Conservation (phyloP, 2,329 filamentous ascomycete species). For the Diplocarpon rosae region DNA sequence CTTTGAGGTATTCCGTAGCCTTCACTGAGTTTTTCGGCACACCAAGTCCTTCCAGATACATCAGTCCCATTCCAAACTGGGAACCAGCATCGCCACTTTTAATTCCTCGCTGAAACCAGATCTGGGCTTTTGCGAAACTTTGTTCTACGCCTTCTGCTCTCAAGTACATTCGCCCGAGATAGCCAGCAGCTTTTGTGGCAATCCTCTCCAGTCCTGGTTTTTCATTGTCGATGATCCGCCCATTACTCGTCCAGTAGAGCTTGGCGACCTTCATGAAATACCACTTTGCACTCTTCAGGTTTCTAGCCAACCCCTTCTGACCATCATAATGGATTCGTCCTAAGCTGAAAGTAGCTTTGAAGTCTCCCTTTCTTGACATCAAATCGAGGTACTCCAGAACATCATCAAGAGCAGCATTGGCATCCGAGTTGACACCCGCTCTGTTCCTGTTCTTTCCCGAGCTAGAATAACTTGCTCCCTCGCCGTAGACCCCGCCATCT, state of each 20-base stretch:
- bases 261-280: slow-evolving; percentile 59
- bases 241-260: slow-evolving; percentile 56
- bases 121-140: slow-evolving; percentile 50
- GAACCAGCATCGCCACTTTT: slow-evolving; percentile 53
- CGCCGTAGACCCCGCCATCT: slow-evolving; percentile 83
- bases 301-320: slow-evolving; percentile 46
- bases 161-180: slow-evolving; percentile 61
- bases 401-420: slow-evolving; percentile 80
- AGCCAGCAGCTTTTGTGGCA: slow-evolving; percentile 58
- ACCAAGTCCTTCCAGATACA: slow-evolving; percentile 59
- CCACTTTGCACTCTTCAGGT: slow-evolving; percentile 51
- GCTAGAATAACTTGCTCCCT: slow-evolving; percentile 84
- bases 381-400: slow-evolving; percentile 81
- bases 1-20: slow-evolving; percentile 53
- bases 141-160: slow-evolving; percentile 61
- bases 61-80: slow-evolving; percentile 58
- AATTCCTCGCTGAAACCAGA: slow-evolving; percentile 58
- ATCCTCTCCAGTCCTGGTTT: slow-evolving; percentile 49
- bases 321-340: slow-evolving; percentile 63
- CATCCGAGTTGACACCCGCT: slow-evolving; percentile 62
- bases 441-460: slow-evolving; percentile 73
- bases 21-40: slow-evolving; percentile 48
- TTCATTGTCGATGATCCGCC: slow-evolving; percentile 45
- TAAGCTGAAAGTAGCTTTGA: slow-evolving; percentile 57
- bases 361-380: slow-evolving; percentile 63